Percentiles rank a stretch among this genome's conserved stretches.
Evolutionary conservation across 108 stramenopile genomes (phyloP).

Genomic region (Licmophora abbreviata): DNA sequence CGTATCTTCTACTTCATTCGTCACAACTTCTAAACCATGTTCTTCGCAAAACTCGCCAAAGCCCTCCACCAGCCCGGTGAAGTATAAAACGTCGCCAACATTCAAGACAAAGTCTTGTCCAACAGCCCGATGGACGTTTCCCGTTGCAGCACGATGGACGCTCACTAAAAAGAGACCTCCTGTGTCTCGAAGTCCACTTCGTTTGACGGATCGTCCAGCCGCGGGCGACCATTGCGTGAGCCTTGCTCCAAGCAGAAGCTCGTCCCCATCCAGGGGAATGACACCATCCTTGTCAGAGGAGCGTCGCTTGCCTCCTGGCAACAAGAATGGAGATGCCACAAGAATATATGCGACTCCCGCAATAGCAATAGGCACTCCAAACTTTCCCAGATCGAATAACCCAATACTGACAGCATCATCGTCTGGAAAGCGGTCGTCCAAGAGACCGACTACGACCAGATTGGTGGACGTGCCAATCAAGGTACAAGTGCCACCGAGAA

Average conservation of each 20-base stretch:
- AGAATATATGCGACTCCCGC: conserved; percentile 69
- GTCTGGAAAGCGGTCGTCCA: conserved; percentile 38
- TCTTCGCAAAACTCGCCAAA: conserved; percentile 78
- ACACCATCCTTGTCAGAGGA: conserved; percentile 5
- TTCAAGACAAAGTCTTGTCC: conserved; percentile 82
- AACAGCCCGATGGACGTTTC: conserved; percentile 79
- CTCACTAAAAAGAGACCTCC: conserved; percentile 73
- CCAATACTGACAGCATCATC: conserved; percentile 30
- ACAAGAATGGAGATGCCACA: conserved; percentile 42
- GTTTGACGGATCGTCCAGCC: conserved; percentile 58
- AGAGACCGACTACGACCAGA: conserved; percentile 69
- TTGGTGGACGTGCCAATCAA: conserved; percentile 87
- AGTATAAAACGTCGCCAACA: conserved; percentile 78
- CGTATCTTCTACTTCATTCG: conserved; percentile 44
- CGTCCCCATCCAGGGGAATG: conserved; percentile 32
- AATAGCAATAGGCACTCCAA: conserved; percentile 71
- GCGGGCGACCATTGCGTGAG: conserved; percentile 73
- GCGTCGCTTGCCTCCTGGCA: conserved; percentile 44
- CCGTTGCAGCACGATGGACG: conserved; percentile 75
- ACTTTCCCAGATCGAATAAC: conserved; percentile 72
- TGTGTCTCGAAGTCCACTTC: conserved; percentile 72
- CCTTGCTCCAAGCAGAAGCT: conserved; percentile 62
- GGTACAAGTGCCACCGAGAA: conserved; percentile 85
- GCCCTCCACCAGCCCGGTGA: conserved; percentile 77
- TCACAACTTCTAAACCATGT: conserved; percentile 77